Evolutionary conservation across 139 green algal species (phyloP).

Genomic region (Tetraselmis striata): DNA sequence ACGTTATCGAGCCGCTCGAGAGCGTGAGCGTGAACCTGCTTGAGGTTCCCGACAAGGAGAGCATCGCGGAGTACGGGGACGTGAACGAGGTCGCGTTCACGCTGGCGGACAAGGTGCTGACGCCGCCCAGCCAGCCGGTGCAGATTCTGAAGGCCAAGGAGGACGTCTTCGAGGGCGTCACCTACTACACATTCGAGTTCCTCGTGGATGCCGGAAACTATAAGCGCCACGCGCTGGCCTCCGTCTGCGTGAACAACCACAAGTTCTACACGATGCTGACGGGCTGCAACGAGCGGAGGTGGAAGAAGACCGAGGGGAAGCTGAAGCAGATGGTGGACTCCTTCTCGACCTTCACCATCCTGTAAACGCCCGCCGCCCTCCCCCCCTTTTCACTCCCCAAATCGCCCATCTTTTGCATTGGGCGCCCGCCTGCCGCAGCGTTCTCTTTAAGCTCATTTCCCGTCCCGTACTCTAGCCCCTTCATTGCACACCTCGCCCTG

Average conservation of each 20-base stretch:
- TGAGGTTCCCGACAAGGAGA: conserved; percentile 65
- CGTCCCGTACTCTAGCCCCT: too few relatives aligned
- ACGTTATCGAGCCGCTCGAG: conserved; percentile 98
- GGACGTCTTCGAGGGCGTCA: conserved; percentile 61
- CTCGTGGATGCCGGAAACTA: conserved; percentile 56
- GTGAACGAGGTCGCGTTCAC: conserved; percentile 39
- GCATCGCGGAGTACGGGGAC: conserved; percentile 78
- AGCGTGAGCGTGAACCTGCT: conserved; percentile 74
- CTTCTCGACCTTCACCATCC: conserved; percentile 29
- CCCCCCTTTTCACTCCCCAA: too few relatives aligned
- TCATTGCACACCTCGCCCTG: too few relatives aligned
- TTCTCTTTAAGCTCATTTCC: too few relatives aligned
- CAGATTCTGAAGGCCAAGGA: conserved; percentile 59
- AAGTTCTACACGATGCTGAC: conserved; percentile 94
- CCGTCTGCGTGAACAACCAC: conserved; percentile 65
- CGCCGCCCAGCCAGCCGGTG: conserved; percentile 55
- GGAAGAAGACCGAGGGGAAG: conserved; percentile 83
- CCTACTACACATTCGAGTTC: conserved; percentile 93
- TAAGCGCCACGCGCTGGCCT: conserved; percentile 71
- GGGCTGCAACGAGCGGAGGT: conserved; percentile 82
- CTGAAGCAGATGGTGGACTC: conserved; percentile 49
- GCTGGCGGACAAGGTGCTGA: conserved; percentile 53
- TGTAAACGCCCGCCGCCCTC: too few relatives aligned
- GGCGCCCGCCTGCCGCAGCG: too few relatives aligned
- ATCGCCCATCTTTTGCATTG: too few relatives aligned